A percentile compares a stretch with the other conserved stretches of the same genome.
phyloP scores from a whole-genome alignment of 345 rosid species.

The Euphorbia tirucalli region DNA sequence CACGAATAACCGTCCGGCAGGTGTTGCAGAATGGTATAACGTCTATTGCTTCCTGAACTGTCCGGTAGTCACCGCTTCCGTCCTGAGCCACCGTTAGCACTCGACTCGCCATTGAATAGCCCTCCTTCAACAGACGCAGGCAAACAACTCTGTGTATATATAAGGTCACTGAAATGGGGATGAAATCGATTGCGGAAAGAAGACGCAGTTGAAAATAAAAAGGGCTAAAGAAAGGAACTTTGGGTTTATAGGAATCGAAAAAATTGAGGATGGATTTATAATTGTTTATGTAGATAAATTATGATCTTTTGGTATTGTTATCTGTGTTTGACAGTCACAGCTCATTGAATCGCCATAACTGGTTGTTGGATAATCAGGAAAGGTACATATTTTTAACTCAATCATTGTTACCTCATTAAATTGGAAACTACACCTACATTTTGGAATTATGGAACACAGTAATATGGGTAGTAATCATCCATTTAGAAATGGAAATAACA shows the following conservation, averaged over 20 bases:
- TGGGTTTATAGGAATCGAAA: background rate
- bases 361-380: background rate
- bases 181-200: background rate
- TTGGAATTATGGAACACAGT: too few species aligned
- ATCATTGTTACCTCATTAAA: too few species aligned
- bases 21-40: conserved; percentile 73
- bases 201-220: background rate
- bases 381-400: background rate
- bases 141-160: too few species aligned
- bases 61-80: conserved; percentile 61
- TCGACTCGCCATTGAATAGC: conserved; percentile 43
- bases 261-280: background rate
- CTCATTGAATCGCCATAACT: background rate
- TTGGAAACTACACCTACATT: too few species aligned
- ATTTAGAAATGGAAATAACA: too few species aligned
- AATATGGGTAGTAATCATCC: too few species aligned
- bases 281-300: background rate
- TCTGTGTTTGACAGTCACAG: background rate
- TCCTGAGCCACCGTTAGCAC: conserved; percentile 73
- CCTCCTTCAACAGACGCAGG: background rate
- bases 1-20: conserved; percentile 63
- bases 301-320: background rate
- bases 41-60: conserved; percentile 87
- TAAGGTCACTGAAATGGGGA: background rate
- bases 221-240: background rate